These are phyloP conservation scores for Penicillium riverlandense DNA, from an alignment of 495 filamentous ascomycete genomes.

Conservation along the genomic window DNA sequence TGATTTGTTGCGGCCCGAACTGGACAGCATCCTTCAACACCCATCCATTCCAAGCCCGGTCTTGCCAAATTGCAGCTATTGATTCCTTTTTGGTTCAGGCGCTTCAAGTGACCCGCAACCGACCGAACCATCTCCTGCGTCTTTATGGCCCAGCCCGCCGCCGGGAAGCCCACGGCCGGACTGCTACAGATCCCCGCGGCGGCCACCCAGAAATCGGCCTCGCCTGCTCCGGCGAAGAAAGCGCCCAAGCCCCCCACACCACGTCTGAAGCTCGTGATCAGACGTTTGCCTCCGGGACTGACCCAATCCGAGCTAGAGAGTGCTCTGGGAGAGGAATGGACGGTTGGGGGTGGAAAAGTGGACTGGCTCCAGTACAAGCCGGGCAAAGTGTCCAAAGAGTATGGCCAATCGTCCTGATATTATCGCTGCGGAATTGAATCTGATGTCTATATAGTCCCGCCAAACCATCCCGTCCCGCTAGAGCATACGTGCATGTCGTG, in stretches of 20 bases:
- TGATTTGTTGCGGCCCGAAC: no score
- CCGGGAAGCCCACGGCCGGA: slow-evolving; percentile 41
- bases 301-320: slow-evolving; percentile 71
- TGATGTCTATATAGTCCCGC: slow-evolving; percentile 49
- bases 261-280: slow-evolving; percentile 77
- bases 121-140: not conserved
- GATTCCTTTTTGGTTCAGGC: no score
- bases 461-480: slow-evolving; percentile 67
- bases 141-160: not conserved
- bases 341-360: slow-evolving; percentile 64
- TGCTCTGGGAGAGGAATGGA: slow-evolving; percentile 78
- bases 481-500: slow-evolving; percentile 71
- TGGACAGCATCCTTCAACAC: not conserved
- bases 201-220: slow-evolving; percentile 51
- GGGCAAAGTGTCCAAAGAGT: slow-evolving; percentile 90
- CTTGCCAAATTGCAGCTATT: no score
- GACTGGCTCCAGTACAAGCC: slow-evolving; percentile 74
- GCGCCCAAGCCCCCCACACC: slow-evolving; percentile 51
- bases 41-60: not conserved
- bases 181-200: slow-evolving; percentile 54
- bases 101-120: no score
- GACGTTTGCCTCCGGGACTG: slow-evolving; percentile 78
- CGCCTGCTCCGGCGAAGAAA: slow-evolving; percentile 29
- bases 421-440: slow-evolving; percentile 1
- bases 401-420: slow-evolving; percentile 1